phyloP scores from a whole-genome alignment of 805 yeast genomes.

The Monosporozyma siamensis region DNA sequence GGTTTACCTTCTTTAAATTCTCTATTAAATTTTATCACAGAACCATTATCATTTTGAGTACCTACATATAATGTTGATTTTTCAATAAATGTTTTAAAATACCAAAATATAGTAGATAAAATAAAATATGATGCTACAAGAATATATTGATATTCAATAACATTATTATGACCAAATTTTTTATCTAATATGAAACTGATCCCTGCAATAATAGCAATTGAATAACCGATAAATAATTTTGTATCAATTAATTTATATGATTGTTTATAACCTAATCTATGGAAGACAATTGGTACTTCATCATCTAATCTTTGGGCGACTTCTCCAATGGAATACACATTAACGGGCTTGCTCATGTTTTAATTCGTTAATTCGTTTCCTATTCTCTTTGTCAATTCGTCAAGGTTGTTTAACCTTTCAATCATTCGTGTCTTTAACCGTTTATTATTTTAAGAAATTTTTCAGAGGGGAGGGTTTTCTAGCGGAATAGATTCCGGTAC shows the following conservation, averaged over 20 bases:
- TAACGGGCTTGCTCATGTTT: conserved; percentile 29
- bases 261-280: conserved; percentile 19
- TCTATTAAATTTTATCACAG: conserved; percentile 27
- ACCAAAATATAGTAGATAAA: conserved; percentile 33
- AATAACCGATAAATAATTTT: conserved; percentile 42
- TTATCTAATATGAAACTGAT: conserved; percentile 42
- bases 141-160: conserved; percentile 32
- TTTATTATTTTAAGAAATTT: too few relatives aligned
- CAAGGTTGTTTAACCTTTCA: too few relatives aligned
- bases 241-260: conserved; percentile 30
- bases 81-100: conserved; percentile 31
- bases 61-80: conserved; percentile 42
- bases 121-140: conserved; percentile 35
- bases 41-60: conserved; percentile 18
- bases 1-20: conserved; percentile 35
- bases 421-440: too few relatives aligned
- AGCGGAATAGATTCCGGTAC: too few relatives aligned
- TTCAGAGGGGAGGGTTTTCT: too few relatives aligned
- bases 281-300: conserved; percentile 19
- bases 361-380: too few relatives aligned
- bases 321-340: conserved; percentile 27
- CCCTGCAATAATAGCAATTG: conserved; percentile 42
- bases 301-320: conserved; percentile 26
- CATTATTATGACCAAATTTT: conserved; percentile 36
- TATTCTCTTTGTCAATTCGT: too few relatives aligned